Percentiles rank a stretch among this genome's conserved stretches.
phyloP scores from a whole-genome alignment of 139 green algal genomes.

The Micromonas pusilla region DNA sequence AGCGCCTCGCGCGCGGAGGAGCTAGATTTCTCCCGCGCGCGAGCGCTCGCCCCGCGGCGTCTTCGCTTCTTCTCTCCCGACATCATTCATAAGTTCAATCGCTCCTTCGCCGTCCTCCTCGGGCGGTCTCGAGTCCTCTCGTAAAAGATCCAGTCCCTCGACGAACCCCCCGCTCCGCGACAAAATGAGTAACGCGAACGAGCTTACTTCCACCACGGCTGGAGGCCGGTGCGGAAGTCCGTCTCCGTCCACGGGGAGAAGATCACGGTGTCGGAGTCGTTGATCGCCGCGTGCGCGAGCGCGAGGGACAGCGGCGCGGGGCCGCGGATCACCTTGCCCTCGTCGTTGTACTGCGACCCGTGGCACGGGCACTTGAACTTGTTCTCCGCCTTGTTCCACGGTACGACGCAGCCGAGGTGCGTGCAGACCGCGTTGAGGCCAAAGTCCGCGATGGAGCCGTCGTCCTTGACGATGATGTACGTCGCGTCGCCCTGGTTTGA shows the following conservation, averaged over 20 bases:
- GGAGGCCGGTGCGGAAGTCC: constrained; percentile 68
- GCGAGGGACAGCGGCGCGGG: constrained; percentile 66
- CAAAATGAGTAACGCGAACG: background rate
- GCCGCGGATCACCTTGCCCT: constrained; percentile 66
- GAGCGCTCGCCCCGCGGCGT: too few relatives aligned
- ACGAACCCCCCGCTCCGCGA: too few relatives aligned
- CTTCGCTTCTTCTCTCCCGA: too few relatives aligned
- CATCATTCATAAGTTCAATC: too few relatives aligned
- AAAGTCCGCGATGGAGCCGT: constrained; percentile 77
- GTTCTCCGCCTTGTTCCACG: constrained; percentile 95
- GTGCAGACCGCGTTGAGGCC: constrained; percentile 99
- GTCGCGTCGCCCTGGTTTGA: constrained; percentile 75
- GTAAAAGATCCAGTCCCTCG: too few relatives aligned
- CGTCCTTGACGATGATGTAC: constrained; percentile 90
- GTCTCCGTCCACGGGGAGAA: constrained; percentile 94
- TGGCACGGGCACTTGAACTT: constrained; percentile 99
- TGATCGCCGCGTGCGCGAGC: constrained; percentile 77
- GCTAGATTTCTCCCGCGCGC: too few relatives aligned
- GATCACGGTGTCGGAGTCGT: constrained; percentile 66
- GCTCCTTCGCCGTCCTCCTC: too few relatives aligned
- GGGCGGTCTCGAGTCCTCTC: too few relatives aligned
- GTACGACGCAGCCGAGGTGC: constrained; percentile 98
- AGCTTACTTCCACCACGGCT: constrained; percentile 23
- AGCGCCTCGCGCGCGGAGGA: too few relatives aligned
- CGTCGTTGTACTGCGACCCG: constrained; percentile 93